Evolutionary conservation across 495 filamentous ascomycete species (phyloP), one percentile per base, ranked within the genome.

Genomic region (Staphylotrichum tortipilum): DNA sequence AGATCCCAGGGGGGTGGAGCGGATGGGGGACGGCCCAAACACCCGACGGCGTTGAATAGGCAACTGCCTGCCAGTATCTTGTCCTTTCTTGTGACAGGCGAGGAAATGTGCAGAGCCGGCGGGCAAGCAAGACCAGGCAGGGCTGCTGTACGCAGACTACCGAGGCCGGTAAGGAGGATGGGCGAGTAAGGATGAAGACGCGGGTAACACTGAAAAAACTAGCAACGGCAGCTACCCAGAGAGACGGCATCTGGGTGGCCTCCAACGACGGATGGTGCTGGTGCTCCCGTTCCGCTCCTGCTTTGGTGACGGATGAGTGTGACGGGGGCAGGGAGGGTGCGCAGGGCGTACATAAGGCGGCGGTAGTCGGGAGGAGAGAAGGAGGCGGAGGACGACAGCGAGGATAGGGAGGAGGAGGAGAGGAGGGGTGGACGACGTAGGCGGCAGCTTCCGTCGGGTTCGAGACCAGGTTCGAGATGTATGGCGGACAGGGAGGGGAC

Each of bases 101-200:
- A 43, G 47, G 39, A 28, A 26, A 33, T 42, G 38, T 43, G 47
- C 47, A 50, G 38, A 36, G 15, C 47, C n/a, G 47, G 47, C 36
- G 36, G 26, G 37, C 35, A 9, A 33, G 22, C 11, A 26, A 19
- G 10, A 30, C 7, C 31, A 26, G 7, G 22, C 21, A 50, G 30
- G 28, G 12, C 38, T 22, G 21, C 29, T 22, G 36, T 23, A 50
- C 29, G 37, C 47, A 28, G 14, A 24, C 29, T 18, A 26, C 47
- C 28, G 47, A 15, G 24, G 26, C 37, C 29, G 47, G 38, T 34
- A 50, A 50, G 47, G 19, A 23, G 29, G 23, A 50, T 10, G 47
- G 33, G 12, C 47, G 47, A 40, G 46, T 49, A 28, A 40, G 18
- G 28, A 31, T 30, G 17, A 21, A 14, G 26, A 7, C 12, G 18